Evolutionary conservation across 257 asterid genomes (phyloP), one percentile per base, ranked within the genome.

Genomic region (Solanum pinnatisectum): DNA sequence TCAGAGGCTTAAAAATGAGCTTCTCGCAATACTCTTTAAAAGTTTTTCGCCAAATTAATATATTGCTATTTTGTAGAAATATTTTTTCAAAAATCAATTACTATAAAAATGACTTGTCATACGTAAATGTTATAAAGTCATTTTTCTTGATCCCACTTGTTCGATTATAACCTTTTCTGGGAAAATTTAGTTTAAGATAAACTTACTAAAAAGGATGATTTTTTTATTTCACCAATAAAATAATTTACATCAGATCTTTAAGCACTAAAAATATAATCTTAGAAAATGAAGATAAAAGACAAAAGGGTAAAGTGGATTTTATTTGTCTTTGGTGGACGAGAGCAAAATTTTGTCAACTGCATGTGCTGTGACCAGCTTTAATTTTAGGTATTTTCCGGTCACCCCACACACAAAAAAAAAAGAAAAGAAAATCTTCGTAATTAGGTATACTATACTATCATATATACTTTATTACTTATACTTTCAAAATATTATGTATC

Each of bases 321-420:
- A 46, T 16, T 81, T 81, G 68, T 46, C 42, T 81, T 81, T 81
- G 25, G 40, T 81, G 85, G 42, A 81, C 68, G 42, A 27, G 13
- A 44, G 67, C 67, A 79, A 46, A 27, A 8, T 81, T 79, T 68
- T 44, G 67, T 79, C 85, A 44, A 79, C 40, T 33, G 85, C 85
- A 79, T 44, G 40, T 16, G 67, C 9, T 79, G 67, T 79, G 85
- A 79, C 40, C 39, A 27, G 10, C 67, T 79, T 79, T 79, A 78
- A 42, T 40, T 16, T 49, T 81, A 30, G 85, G 84, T 86, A 49
- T 83, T 84, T 84, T 73, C 70, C 3, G 33, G 71, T 63, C 37
- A 72, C 85, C 37, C 5, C 84, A 42, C 84, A 44, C 32, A 8
- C 5, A 59, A 0, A 7, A 1, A 20, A 49, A 15, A 20, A 18